phyloP scores from a whole-genome alignment of 148 eudicot species.

The Mesembryanthemum crystallinum region DNA sequence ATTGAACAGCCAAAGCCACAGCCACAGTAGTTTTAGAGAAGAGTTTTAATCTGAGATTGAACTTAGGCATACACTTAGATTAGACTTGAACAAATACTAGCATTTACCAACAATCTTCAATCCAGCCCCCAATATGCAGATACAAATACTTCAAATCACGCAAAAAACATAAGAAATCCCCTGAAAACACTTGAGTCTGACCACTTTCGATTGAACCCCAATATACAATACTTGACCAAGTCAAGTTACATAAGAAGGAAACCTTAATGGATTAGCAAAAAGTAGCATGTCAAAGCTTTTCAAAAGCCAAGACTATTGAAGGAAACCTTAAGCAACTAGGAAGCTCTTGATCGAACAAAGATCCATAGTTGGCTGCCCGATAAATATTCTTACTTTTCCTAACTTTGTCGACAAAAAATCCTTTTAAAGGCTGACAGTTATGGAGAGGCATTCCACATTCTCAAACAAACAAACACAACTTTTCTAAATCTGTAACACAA shows the following conservation, averaged over 20 bases:
- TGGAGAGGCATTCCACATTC: background rate
- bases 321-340: no score
- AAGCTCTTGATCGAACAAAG: background rate
- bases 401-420: background rate
- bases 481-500: no score
- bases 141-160: background rate
- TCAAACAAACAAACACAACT: background rate
- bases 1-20: background rate
- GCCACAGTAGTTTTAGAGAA: background rate
- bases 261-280: no score
- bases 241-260: no score
- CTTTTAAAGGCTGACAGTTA: background rate
- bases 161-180: no score
- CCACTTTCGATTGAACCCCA: no score
- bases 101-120: background rate
- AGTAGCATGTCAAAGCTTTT: no score
- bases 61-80: background rate
- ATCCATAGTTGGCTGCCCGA: background rate
- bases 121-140: background rate
- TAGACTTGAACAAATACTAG: background rate
- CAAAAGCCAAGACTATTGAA: background rate
- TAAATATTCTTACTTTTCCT: background rate
- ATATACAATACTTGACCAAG: no score
- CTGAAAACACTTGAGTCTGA: background rate
- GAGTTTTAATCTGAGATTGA: background rate